These are phyloP conservation scores for Vigna angularis DNA, from an alignment of 306 rosid species.

Conservation along the genomic window DNA sequence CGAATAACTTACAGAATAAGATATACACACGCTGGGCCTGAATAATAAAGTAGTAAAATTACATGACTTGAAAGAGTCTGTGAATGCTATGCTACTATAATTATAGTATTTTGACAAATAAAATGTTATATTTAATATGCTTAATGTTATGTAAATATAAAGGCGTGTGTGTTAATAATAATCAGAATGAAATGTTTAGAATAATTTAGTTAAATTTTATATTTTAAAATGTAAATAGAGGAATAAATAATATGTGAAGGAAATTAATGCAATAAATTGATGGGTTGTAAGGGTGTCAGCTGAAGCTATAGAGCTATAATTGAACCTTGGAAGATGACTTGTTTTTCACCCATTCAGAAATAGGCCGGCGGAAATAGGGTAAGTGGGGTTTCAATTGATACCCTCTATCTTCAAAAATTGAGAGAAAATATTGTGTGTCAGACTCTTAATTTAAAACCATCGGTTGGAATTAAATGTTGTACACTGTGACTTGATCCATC, in stretches of 20 bases:
- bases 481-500: neutral
- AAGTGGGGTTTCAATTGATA: neutral
- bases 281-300: neutral
- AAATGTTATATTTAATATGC: too few species aligned
- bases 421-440: neutral
- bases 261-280: neutral
- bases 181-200: too few species aligned
- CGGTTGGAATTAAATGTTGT: neutral
- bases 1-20: too few species aligned
- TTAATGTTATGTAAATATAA: too few species aligned
- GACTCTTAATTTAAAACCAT: neutral
- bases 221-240: neutral
- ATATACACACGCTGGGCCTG: too few species aligned
- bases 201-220: neutral
- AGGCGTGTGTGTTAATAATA: too few species aligned
- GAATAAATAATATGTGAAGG: neutral
- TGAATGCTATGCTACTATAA: too few species aligned
- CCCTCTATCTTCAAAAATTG: neutral
- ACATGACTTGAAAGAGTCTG: too few species aligned
- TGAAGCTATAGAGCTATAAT: neutral
- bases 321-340: neutral
- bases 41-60: too few species aligned
- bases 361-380: slow-evolving; percentile 10
- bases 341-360: neutral
- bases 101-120: too few species aligned